Percentiles rank a stretch among this genome's conserved stretches.
phyloP scores from a whole-genome alignment of 2,329 filamentous ascomycete genomes.

The Hypoxylon sp. region DNA sequence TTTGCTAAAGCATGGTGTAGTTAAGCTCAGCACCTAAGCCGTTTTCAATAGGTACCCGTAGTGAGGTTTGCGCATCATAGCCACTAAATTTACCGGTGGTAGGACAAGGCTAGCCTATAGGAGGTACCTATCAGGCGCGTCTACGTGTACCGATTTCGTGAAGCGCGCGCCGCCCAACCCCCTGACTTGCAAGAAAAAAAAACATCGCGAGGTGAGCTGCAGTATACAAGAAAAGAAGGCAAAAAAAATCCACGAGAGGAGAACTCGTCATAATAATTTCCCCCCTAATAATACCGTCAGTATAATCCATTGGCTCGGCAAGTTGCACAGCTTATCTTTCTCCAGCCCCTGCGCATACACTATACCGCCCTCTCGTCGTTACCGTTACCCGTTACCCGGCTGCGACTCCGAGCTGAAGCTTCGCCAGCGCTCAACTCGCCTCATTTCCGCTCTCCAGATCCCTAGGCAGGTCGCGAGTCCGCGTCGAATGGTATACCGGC shows the following conservation, averaged over 20 bases:
- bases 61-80: slow-evolving; percentile 2
- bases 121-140: slow-evolving; percentile 36
- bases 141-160: slow-evolving; percentile 37
- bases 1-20: no score
- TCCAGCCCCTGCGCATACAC: slow-evolving; percentile 21
- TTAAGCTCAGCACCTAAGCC: slow-evolving; percentile 7
- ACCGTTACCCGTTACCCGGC: slow-evolving; percentile 8
- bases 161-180: slow-evolving; percentile 36
- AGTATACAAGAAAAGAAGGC: slow-evolving; percentile 12
- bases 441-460: not conserved
- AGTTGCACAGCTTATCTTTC: slow-evolving; percentile 17
- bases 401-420: slow-evolving; percentile 13
- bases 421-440: slow-evolving; percentile 15
- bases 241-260: slow-evolving; percentile 4
- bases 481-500: slow-evolving; percentile 9
- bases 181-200: slow-evolving; percentile 32
- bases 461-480: slow-evolving; percentile 4
- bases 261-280: slow-evolving; percentile 27
- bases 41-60: no score
- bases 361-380: no score
- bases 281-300: slow-evolving; percentile 25
- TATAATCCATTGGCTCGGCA: slow-evolving; percentile 36
- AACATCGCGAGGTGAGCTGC: slow-evolving; percentile 30
- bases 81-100: slow-evolving; percentile 18
- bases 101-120: slow-evolving; percentile 20